Base-by-base conservation (phyloP, 768 basidiomycete genomes). In the Phylloporus scabripes region DNA sequence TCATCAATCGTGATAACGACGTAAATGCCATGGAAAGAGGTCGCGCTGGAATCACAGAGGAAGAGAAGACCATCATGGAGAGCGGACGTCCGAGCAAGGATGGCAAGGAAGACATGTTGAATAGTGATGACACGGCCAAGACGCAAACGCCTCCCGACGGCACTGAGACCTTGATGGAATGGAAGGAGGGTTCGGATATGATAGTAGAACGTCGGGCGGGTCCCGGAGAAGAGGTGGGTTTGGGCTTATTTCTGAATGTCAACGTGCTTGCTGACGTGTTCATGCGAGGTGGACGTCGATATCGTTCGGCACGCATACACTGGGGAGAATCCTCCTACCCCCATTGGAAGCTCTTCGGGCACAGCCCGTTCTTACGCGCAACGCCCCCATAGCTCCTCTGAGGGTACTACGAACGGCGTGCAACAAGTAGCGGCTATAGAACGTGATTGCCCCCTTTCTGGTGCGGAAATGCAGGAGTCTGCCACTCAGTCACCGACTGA, bases 1-100 rank as follows among this genome's bases (percentile, higher is more conserved):
- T 92, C 31, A 86, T 95, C 62, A 95, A 96, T 61, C 77, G 89
- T 18, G 93, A 95, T 61, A 70, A 69, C 38, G 70, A 72, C 48
- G 43, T 37, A 20, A 69, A 66, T 33, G 71, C 69, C 14, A 75
- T 80, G 66, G 83, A 85, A 63, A 63, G 74, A 18, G 79, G 78
- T 7, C 59, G 74, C 24, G 62, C 51, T 23, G 61, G 56, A 23
- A 49, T 60, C 28, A 46, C 60, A 6, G 64, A 67, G 7, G 66
- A 64, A 21, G 67, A 62, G 40, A 62, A 58, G 45, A 65, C 62
- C 0, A 57, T 50, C 17, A 42, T 58, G 47, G 61, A 53, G 42
- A 70, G 67, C 49, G 54, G 54, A 45, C 60, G 54, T 1, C 48
- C 55, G 31, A 63, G 59, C 21, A 46, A 47, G 0, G 59, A 56